Percentiles rank a stretch among this genome's conserved stretches.
phyloP scores from a whole-genome alignment of 306 rosid species.

The Vicia villosa region DNA sequence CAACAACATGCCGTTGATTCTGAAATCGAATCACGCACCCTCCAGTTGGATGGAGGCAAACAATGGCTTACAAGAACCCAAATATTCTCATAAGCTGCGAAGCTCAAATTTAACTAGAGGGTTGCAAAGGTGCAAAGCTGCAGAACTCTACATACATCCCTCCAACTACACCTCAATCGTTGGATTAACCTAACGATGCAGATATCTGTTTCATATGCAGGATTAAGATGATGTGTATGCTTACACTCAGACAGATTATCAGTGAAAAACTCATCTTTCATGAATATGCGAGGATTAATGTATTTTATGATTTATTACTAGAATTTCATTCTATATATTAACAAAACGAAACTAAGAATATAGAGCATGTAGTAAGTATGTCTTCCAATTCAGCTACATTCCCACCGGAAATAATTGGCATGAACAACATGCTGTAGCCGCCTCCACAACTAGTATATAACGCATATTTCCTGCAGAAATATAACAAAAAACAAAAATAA shows the following conservation, averaged over 20 bases:
- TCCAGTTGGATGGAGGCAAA: too few relatives aligned
- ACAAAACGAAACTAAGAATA: constrained; percentile 6
- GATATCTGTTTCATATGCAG: constrained; percentile 15
- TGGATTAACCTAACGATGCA: not conserved
- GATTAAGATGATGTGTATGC: not conserved
- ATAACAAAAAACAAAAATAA: constrained; percentile 47
- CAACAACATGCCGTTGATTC: too few relatives aligned
- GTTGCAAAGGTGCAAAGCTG: too few relatives aligned
- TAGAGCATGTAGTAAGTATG: not conserved
- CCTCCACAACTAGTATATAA: constrained; percentile 41
- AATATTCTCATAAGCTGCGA: too few relatives aligned
- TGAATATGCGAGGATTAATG: not conserved
- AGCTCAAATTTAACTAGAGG: too few relatives aligned
- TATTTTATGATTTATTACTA: constrained; percentile 13
- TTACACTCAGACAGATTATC: not conserved
- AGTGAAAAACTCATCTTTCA: constrained; percentile 21
- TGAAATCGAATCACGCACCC: too few relatives aligned
- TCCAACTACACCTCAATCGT: not conserved
- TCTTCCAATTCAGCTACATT: constrained; percentile 35
- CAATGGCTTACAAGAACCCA: too few relatives aligned
- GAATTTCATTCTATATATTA: not conserved
- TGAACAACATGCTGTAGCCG: constrained; percentile 43
- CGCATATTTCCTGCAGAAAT: constrained; percentile 66
- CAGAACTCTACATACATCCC: too few relatives aligned
- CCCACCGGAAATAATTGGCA: constrained; percentile 33